Conservation (phyloP, 495 filamentous ascomycete genomes). For the Durotheca rogersii region DNA sequence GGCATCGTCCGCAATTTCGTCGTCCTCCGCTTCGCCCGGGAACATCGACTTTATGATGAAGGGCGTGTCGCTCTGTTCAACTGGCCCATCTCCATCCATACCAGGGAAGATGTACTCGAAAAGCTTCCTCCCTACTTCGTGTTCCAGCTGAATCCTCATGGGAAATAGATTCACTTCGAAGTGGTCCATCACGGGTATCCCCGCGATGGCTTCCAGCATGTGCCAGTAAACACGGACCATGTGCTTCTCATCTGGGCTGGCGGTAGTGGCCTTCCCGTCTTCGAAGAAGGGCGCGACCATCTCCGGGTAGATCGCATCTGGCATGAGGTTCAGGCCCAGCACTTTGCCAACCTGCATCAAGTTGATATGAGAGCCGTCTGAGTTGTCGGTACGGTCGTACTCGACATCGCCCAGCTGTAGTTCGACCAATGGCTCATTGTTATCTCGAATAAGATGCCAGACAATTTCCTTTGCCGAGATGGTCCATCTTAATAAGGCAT, state of each 20-base stretch:
- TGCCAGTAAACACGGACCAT: slow-evolving; percentile 96
- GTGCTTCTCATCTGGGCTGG: slow-evolving; percentile 56
- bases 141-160: slow-evolving; percentile 90
- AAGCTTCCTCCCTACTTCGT: slow-evolving; percentile 86
- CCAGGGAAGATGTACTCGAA: slow-evolving; percentile 98
- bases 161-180: slow-evolving; percentile 95
- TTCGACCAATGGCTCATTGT: slow-evolving; percentile 85
- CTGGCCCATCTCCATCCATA: slow-evolving; percentile 42
- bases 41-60: slow-evolving; percentile 80
- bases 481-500: slow-evolving; percentile 82
- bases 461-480: slow-evolving; percentile 90
- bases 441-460: slow-evolving; percentile 90
- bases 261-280: slow-evolving; percentile 51
- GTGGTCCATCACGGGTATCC: slow-evolving; percentile 94
- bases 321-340: slow-evolving; percentile 82
- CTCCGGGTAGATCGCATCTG: slow-evolving; percentile 88
- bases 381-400: slow-evolving; percentile 93
- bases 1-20: slow-evolving; percentile 50
- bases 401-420: slow-evolving; percentile 85
- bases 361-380: slow-evolving; percentile 94
- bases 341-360: slow-evolving; percentile 80
- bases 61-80: slow-evolving; percentile 66
- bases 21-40: slow-evolving; percentile 65
- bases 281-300: slow-evolving; percentile 90
- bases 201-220: slow-evolving; percentile 96